Percentiles rank a stretch among this genome's conserved stretches.
Evolutionary conservation across 2,329 filamentous ascomycete species (phyloP).

Genomic region (Erysiphe pulchra): DNA sequence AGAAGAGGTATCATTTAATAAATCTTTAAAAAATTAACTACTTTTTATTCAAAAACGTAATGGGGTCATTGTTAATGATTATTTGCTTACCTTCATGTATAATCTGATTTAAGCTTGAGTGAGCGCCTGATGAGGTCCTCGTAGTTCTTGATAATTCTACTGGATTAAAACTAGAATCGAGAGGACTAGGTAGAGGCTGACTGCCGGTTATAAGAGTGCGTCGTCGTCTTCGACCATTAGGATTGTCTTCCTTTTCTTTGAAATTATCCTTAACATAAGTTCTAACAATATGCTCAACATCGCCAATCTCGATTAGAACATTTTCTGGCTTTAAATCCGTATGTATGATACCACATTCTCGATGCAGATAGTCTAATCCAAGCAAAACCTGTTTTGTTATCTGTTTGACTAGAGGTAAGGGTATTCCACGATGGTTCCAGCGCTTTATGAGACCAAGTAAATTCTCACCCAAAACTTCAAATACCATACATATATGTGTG

Average conservation of each 20-base stretch:
- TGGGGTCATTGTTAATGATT: no score
- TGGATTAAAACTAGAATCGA: conserved; percentile 76
- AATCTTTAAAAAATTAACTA: conserved; percentile 14
- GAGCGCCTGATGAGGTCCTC: conserved; percentile 30
- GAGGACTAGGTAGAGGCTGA: conserved; percentile 79
- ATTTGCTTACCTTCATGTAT: conserved; percentile 44
- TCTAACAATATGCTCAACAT: conserved; percentile 96
- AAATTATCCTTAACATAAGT: conserved; percentile 60
- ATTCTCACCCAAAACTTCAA: conserved; percentile 92
- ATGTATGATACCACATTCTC: conserved; percentile 96
- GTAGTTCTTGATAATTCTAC: conserved; percentile 37
- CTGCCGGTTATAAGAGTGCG: conserved; percentile 91
- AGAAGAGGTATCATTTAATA: conserved; percentile 19
- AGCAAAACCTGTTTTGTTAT: conserved; percentile 96
- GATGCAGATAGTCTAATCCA: conserved; percentile 84
- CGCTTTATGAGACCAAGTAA: conserved; percentile 85
- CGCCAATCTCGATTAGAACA: conserved; percentile 93
- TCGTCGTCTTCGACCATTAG: conserved; percentile 71
- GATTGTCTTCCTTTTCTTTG: conserved; percentile 59
- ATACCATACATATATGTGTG: conserved; percentile 96
- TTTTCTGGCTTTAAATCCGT: conserved; percentile 96
- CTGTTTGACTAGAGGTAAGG: conserved; percentile 89
- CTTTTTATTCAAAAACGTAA: no score
- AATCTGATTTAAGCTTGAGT: conserved; percentile 61
- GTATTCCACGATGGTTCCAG: conserved; percentile 94